Base-by-base conservation (phyloP, 768 basidiomycete species). In the Calocera viscosa region DNA sequence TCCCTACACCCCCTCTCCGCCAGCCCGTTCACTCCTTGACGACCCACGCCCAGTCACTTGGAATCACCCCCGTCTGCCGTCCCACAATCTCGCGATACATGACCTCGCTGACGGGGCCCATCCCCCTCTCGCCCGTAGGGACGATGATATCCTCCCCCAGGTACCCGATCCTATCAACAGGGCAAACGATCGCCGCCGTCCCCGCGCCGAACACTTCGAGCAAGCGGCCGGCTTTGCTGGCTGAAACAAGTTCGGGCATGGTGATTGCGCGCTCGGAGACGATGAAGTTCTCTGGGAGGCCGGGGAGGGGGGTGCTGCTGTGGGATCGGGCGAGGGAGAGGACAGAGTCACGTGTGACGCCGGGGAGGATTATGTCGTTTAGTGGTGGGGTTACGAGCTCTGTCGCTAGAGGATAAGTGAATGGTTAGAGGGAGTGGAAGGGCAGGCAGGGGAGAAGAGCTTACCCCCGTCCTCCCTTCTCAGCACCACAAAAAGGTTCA, bases 401-500 rank as follows among this genome's bases (percentile, higher is more conserved):
- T 64, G 75, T 66, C 17, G 68, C 72, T 74, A 67, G 53, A 38
- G 49, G 39, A 49, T 67, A 33, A 64, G 64, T 38, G 28, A 65
- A 24, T 1, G 19, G 10, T 22, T 7, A 26, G 38, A 19, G 22
- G 47, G 1, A 5, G 49, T 47, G n/a, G 12, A 19, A 30, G 14
- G 35, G 7, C 35, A 14, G 35, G 35, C 35, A 38, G 35, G 35
- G 35, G 35, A 47, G 43, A 19, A 19, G 24, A 0, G 66, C 80
- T 67, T 65, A 86, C 87, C 78, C 63, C 89, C 89, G 72, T 89
- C 83, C 22, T 83, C 81, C 24, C 80, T 82, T 74, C 83, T 84
- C 76, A 94, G 85, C 2, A 87, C 90, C 49, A 88, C 84, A 69
- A 94, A 94, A 74, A 93, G 77, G 76, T 95, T 95, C 93, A 94